Conservation (phyloP, 1,139 yeast genomes). For the Kurtzmaniella natalensis region DNA sequence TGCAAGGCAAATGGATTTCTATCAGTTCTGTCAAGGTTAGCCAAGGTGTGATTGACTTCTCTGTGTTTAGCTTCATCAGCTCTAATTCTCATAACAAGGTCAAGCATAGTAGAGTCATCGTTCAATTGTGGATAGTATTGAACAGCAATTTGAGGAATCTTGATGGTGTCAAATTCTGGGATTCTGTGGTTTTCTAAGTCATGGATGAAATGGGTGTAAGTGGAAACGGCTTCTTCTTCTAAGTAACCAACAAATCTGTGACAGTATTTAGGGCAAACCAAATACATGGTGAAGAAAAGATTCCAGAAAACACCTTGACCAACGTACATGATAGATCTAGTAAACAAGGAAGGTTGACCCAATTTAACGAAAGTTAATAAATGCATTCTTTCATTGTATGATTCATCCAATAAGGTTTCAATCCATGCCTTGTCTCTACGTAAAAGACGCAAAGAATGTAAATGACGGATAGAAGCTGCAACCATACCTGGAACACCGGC, state of each 20-base stretch:
- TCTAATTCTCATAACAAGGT: conserved; percentile 52
- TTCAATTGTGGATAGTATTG: conserved; percentile 58
- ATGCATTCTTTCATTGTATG: conserved; percentile 79
- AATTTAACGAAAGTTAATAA: conserved; percentile 64
- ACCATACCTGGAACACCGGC: conserved; percentile 83
- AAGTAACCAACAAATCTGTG: conserved; percentile 77
- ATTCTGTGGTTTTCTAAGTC: conserved; percentile 51
- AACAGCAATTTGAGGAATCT: conserved; percentile 56
- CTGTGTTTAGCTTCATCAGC: conserved; percentile 74
- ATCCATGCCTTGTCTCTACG: conserved; percentile 74
- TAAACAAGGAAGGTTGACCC: conserved; percentile 60
- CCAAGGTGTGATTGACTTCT: conserved; percentile 74
- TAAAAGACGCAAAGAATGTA: conserved; percentile 56
- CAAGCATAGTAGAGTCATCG: conserved; percentile 50
- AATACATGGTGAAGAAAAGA: conserved; percentile 57
- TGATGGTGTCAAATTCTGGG: conserved; percentile 40
- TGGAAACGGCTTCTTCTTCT: conserved; percentile 75
- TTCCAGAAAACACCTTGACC: conserved; percentile 76
- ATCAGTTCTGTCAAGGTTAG: conserved; percentile 54
- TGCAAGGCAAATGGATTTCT: conserved; percentile 66
- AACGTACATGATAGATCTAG: conserved; percentile 50
- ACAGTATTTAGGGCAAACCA: conserved; percentile 59
- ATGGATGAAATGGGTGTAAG: conserved; percentile 59
- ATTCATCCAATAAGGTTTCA: conserved; percentile 70
- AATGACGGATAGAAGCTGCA: conserved; percentile 65